Percentiles rank a stretch among this genome's conserved stretches.
Conservation (phyloP, 2,329 filamentous ascomycete genomes). For the Escovopsis sp. region DNA sequence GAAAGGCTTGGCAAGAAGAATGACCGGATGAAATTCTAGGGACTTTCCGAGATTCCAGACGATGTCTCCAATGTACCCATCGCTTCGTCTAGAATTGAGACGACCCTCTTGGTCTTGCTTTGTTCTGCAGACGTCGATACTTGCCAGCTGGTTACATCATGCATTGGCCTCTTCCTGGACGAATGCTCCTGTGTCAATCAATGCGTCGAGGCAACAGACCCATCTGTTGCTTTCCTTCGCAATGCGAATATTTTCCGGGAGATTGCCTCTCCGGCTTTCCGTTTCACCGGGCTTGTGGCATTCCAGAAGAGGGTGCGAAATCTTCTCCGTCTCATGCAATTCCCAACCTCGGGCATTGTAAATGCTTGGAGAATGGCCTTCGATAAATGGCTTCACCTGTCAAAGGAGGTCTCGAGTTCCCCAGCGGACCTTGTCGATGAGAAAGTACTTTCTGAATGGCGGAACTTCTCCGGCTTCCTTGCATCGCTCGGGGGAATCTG, state of each 20-base stretch:
- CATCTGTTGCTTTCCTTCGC: slow-evolving; percentile 37
- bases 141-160: slow-evolving; percentile 48
- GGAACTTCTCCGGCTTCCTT: slow-evolving; percentile 54
- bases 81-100: slow-evolving; percentile 43
- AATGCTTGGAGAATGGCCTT: slow-evolving; percentile 54
- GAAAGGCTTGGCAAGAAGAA: neutral
- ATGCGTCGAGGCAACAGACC: slow-evolving; percentile 33
- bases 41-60: slow-evolving; percentile 36
- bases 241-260: slow-evolving; percentile 48
- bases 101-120: slow-evolving; percentile 45
- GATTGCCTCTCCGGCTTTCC: slow-evolving; percentile 47
- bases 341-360: slow-evolving; percentile 51
- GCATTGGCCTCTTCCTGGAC: slow-evolving; percentile 47
- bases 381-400: slow-evolving; percentile 48
- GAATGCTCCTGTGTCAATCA: slow-evolving; percentile 42
- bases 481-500: slow-evolving; percentile 53
- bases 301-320: slow-evolving; percentile 52
- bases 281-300: slow-evolving; percentile 53
- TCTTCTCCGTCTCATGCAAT: slow-evolving; percentile 44
- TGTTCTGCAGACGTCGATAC: slow-evolving; percentile 52
- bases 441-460: slow-evolving; percentile 45
- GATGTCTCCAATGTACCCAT: slow-evolving; percentile 40
- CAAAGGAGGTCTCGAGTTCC: slow-evolving; percentile 45
- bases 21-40: slow-evolving; percentile 21
- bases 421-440: slow-evolving; percentile 38